Percentiles rank a stretch among this genome's conserved stretches.
These are phyloP conservation scores for Syzygium aromaticum DNA, from an alignment of 345 rosid species.

Conservation along the genomic window DNA sequence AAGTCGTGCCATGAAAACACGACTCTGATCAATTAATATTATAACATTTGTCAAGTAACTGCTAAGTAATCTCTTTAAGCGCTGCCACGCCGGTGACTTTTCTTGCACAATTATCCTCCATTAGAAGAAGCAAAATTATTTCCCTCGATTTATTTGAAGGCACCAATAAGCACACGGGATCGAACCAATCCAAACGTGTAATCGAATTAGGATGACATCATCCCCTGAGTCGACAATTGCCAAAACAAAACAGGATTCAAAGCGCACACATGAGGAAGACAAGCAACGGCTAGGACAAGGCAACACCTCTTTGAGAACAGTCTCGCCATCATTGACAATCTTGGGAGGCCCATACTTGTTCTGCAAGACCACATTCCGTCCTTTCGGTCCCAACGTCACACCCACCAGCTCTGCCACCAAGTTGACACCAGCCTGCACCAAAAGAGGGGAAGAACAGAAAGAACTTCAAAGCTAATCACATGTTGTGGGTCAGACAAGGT, in stretches of 20 bases:
- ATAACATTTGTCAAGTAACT: neutral
- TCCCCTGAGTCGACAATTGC: neutral
- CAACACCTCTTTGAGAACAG: conserved; percentile 73
- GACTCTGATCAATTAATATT: neutral
- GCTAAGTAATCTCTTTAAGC: neutral
- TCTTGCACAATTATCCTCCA: neutral
- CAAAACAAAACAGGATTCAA: neutral
- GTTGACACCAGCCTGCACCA: conserved; percentile 67
- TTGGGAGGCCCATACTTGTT: conserved; percentile 91
- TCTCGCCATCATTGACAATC: conserved; percentile 96
- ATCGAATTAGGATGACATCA: neutral
- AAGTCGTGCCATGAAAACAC: neutral
- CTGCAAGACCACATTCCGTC: conserved; percentile 85
- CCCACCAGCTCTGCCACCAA: conserved; percentile 82
- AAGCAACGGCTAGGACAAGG: neutral
- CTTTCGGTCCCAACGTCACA: conserved; percentile 93
- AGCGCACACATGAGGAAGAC: neutral
- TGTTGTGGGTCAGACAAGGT: neutral
- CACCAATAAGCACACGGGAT: neutral
- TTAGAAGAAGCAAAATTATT: neutral
- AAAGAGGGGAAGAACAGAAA: neutral
- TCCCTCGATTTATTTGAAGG: neutral
- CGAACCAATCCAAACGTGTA: neutral
- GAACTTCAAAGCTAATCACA: neutral
- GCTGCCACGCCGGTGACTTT: neutral